These are phyloP conservation scores for Telopea speciosissima DNA, from an alignment of 177 flowering plant species.

Conservation along the genomic window DNA sequence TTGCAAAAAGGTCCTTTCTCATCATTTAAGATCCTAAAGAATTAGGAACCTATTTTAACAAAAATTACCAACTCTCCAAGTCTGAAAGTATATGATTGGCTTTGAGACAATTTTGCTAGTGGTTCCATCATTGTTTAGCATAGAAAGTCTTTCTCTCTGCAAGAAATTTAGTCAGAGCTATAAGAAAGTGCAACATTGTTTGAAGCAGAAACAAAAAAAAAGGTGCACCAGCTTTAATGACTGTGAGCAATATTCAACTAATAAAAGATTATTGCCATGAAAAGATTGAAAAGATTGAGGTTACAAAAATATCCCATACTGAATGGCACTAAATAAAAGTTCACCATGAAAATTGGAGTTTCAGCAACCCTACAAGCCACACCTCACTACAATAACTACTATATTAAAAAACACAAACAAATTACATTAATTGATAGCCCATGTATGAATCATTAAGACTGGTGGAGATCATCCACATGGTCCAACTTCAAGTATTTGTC, in stretches of 20 bases:
- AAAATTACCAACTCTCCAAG: conserved; percentile 86
- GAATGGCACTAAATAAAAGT: too few relatives aligned
- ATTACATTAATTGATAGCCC: too few relatives aligned
- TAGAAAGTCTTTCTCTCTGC: conserved; percentile 70
- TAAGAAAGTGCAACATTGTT: not conserved
- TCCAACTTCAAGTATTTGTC: too few relatives aligned
- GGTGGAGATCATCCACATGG: too few relatives aligned
- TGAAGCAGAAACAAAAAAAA: not conserved
- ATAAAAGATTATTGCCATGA: not conserved
- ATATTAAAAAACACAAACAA: too few relatives aligned
- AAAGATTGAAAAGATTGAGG: not conserved
- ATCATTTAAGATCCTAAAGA: not conserved
- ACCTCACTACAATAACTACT: too few relatives aligned
- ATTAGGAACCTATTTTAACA: conserved; percentile 5
- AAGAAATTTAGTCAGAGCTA: conserved; percentile 8
- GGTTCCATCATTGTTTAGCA: conserved; percentile 45
- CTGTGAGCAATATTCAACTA: not conserved
- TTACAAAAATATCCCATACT: too few relatives aligned
- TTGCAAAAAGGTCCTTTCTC: not conserved
- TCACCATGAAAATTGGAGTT: too few relatives aligned
- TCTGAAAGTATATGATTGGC: conserved; percentile 79
- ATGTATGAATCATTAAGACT: too few relatives aligned
- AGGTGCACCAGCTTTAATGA: not conserved
- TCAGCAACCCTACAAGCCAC: too few relatives aligned
- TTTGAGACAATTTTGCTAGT: conserved; percentile 51